Conservation (phyloP, 257 asterid genomes). For the Jacaranda mimosifolia region DNA sequence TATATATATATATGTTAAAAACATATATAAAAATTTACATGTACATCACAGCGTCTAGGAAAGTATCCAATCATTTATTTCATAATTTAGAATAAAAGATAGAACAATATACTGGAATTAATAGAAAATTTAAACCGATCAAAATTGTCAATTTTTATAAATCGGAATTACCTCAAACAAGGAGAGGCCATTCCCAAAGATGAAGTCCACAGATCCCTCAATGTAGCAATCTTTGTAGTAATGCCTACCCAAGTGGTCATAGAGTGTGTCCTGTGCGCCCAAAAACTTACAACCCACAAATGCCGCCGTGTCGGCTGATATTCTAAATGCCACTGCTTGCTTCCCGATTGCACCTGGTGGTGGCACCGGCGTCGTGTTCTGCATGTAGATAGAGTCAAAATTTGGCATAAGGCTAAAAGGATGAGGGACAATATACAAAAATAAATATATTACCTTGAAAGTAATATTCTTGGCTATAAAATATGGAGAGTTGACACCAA, state of each 20-base stretch:
- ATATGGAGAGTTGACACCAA: constrained; percentile 85
- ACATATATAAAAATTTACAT: neutral
- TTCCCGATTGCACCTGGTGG: constrained; percentile 83
- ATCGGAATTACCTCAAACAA: constrained; percentile 68
- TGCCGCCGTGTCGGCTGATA: constrained; percentile 88
- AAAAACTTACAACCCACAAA: constrained; percentile 79
- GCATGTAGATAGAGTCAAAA: neutral
- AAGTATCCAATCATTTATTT: too few relatives aligned
- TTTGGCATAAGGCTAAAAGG: neutral
- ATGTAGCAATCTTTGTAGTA: constrained; percentile 90
- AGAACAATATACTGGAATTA: too few relatives aligned
- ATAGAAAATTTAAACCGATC: too few relatives aligned
- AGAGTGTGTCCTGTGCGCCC: constrained; percentile 94
- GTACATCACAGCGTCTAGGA: too few relatives aligned
- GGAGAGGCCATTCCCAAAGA: constrained; percentile 89
- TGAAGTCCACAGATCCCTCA: constrained; percentile 94
- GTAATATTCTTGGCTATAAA: constrained; percentile 87
- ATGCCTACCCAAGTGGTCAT: constrained; percentile 87
- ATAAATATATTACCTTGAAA: constrained; percentile 59
- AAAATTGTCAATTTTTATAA: too few relatives aligned
- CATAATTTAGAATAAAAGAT: too few relatives aligned
- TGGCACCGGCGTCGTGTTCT: constrained; percentile 92
- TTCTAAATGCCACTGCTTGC: constrained; percentile 92
- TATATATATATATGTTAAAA: neutral
- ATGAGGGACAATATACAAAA: neutral